These are phyloP conservation scores for Brassica incana DNA, from an alignment of 345 rosid genomes.

Conservation along the genomic window DNA sequence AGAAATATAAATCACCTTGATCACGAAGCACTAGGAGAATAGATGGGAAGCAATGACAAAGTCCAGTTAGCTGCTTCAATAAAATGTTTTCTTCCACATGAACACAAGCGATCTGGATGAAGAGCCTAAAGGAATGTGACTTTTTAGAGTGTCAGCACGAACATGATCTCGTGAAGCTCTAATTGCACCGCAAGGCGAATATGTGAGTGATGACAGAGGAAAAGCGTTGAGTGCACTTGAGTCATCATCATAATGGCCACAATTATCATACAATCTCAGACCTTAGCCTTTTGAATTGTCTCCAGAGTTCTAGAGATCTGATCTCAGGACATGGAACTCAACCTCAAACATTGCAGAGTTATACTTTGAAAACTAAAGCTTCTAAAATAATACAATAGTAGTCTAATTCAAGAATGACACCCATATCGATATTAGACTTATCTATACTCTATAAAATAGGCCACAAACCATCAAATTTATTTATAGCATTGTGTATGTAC, in stretches of 20 bases:
- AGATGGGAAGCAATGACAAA: too few relatives aligned
- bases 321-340: neutral
- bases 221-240: slow-evolving; percentile 12
- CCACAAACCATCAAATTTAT: neutral
- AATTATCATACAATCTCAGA: slow-evolving; percentile 7
- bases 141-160: too few relatives aligned
- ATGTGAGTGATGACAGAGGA: slow-evolving; percentile 5
- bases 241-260: slow-evolving; percentile 9
- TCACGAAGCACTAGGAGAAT: too few relatives aligned
- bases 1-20: too few relatives aligned
- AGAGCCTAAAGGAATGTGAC: too few relatives aligned
- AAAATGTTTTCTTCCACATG: too few relatives aligned
- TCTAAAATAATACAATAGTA: neutral
- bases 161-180: too few relatives aligned
- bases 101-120: too few relatives aligned
- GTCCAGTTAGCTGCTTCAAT: too few relatives aligned
- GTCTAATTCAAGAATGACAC: neutral
- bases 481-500: slow-evolving; percentile 10
- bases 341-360: slow-evolving; percentile 3
- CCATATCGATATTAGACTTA: neutral
- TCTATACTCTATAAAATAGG: neutral
- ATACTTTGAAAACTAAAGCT: neutral
- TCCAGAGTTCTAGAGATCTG: neutral
- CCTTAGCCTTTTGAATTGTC: neutral
- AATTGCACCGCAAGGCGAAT: neutral